Percentiles rank a stretch among this genome's conserved stretches.
These are phyloP conservation scores for Melocanna baccifera DNA, from an alignment of 176 grass and related monocot species.

Conservation along the genomic window DNA sequence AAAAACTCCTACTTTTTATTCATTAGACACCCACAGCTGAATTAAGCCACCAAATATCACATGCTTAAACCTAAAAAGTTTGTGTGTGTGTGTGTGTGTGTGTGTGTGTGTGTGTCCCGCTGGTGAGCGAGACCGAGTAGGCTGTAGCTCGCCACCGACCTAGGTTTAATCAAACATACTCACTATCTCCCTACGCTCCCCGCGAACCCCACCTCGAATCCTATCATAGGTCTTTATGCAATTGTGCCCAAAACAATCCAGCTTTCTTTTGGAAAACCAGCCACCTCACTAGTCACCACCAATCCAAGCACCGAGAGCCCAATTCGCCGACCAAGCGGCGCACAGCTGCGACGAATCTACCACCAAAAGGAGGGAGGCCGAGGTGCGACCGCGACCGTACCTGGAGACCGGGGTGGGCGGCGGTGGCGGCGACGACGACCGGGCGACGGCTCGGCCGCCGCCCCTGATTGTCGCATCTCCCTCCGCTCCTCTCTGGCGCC, in stretches of 20 bases:
- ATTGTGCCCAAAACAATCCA: conserved; percentile 5
- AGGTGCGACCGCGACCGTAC: conserved; percentile 28
- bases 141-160: conserved; percentile 3
- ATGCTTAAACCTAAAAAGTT: not conserved
- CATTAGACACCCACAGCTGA: not conserved
- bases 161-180: conserved; percentile 5
- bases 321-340: not conserved
- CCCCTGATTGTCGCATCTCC: conserved; percentile 70
- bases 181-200: not conserved
- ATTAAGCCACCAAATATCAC: not conserved
- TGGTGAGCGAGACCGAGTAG: not conserved
- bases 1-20: not conserved
- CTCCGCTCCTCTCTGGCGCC: conserved; percentile 29
- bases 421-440: conserved; percentile 77
- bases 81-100: too few relatives aligned
- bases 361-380: not conserved
- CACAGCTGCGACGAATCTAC: conserved; percentile 27
- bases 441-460: conserved; percentile 56
- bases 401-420: conserved; percentile 73
- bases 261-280: not conserved
- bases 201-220: not conserved
- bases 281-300: not conserved
- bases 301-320: not conserved
- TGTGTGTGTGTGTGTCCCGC: not conserved
- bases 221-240: not conserved